phyloP scores from a whole-genome alignment of 1,284 basidiomycete genomes.

The Cutaneotrichosporon dermatis region DNA sequence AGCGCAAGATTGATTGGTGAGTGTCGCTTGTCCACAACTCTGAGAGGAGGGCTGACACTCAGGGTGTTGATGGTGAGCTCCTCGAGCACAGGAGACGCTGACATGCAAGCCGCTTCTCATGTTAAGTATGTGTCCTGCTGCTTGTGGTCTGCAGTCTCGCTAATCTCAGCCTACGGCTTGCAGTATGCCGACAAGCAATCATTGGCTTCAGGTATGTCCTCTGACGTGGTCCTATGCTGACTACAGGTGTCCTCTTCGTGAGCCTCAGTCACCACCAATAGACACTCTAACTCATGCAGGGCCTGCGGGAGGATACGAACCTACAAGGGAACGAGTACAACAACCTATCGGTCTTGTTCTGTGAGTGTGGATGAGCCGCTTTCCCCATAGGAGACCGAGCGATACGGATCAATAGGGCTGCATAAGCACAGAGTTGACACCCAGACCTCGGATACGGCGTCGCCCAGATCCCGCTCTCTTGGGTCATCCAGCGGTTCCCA shows the following conservation, averaged over 20 bases:
- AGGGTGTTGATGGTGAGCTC: no score
- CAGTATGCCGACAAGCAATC: constrained; percentile 19
- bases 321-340: constrained; percentile 21
- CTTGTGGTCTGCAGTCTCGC: no score
- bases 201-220: constrained; percentile 16
- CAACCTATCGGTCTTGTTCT: constrained; percentile 20
- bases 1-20: no score
- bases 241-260: constrained; percentile 13
- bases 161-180: constrained; percentile 1
- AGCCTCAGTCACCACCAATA: no score
- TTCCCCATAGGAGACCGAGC: no score
- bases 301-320: constrained; percentile 19
- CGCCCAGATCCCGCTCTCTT: constrained; percentile 25
- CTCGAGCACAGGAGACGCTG: no score
- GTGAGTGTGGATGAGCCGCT: no score
- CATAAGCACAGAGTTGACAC: not conserved
- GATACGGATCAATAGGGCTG: no score
- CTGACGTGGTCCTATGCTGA: no score
- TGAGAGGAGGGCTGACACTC: no score
- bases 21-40: no score
- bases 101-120: constrained; percentile 18
- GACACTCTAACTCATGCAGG: no score
- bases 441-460: constrained; percentile 22
- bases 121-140: not conserved
- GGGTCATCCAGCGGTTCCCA: constrained; percentile 26